Percentiles rank a stretch among this genome's conserved stretches.
These are phyloP conservation scores for Malus orientalis DNA, from an alignment of 306 rosid genomes.

Conservation along the genomic window DNA sequence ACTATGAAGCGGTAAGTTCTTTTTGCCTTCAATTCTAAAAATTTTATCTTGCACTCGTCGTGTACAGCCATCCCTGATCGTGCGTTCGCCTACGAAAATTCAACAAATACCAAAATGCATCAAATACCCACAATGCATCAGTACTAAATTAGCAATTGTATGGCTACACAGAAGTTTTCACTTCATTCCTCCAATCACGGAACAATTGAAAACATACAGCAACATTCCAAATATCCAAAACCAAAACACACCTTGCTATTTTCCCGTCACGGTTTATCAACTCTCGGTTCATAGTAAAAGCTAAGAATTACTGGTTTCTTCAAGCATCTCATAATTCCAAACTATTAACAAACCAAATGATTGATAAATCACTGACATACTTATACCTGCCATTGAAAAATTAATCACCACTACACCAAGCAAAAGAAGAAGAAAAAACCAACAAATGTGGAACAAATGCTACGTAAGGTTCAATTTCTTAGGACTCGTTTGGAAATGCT, in stretches of 20 bases:
- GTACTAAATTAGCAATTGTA: background rate
- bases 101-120: background rate
- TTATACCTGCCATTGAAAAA: background rate
- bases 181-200: background rate
- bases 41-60: constrained; percentile 45
- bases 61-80: constrained; percentile 55
- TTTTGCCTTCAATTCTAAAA: constrained; percentile 44
- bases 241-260: background rate
- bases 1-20: constrained; percentile 44
- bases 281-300: background rate
- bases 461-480: background rate
- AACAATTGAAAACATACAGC: background rate
- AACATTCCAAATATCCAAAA: background rate
- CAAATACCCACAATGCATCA: background rate
- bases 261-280: background rate
- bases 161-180: background rate
- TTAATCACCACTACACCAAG: background rate
- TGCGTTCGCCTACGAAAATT: constrained; percentile 34
- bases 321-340: background rate
- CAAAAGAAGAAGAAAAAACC: background rate
- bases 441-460: background rate
- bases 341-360: background rate
- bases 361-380: background rate
- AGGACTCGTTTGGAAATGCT: no score
- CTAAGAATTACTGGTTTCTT: background rate